Base-by-base conservation (phyloP, 768 basidiomycete genomes). In the Guyanaporus albipodus region DNA sequence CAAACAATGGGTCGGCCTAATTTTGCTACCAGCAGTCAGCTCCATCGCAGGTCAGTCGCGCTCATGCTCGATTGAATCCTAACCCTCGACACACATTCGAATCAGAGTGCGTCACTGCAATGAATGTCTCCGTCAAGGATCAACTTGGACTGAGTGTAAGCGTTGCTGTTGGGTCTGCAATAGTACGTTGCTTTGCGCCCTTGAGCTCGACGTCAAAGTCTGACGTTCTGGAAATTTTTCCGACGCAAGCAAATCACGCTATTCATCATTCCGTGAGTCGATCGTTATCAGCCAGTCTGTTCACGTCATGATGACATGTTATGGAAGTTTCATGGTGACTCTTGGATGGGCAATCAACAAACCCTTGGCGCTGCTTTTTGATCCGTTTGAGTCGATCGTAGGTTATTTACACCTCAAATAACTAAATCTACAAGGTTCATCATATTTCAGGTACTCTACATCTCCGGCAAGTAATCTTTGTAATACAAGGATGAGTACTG, bases 1-100 rank as follows among this genome's bases (percentile, higher is more conserved):
- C 59, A 87, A 88, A 53, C 87, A 92, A 63, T 98, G 91, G 83
- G 76, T 94, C 47, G 92, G 84, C 14, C 70, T 97, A 28, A 91
- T 98, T 55, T 62, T 98, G 12, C 76, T 97, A 9, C 94, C 94
- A 4, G 83, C 85, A 15, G 85, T 94, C 32, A 85, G 81, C 27
- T 85, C 85, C 12, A 73, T 91, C 27, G 85, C 89, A 60, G 87
- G 87, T 85, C 37, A 34, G 67, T 47, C n/a, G 4, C 17, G 14
- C 21, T 14, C 38, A 3, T 33, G 17, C n/a, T 18, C 14, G 1
- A 21, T 42, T 8, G 24, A 18, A 35, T 36, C 33, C 24, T 7
- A 11, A 38, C 12, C 4, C 7, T 46, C 21, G 29, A 6, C 12
- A 23, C 29, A 18, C 24, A 22, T 27, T 1, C 28, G 29, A 42